phyloP scores from a whole-genome alignment of 129 eudicot genomes.

The sunflower (Helianthus annuus) region HanXRQr2.0-SUNRISE NC_035441.2:104369167-104369666 shows the following conservation, averaged over 20 bases:
- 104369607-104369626: too few relatives aligned
- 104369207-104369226: conserved; percentile 68
- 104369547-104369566: too few relatives aligned
- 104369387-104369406: conserved; percentile 54
- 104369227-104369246: conserved; percentile 54
- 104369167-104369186: conserved; percentile 61
- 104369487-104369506: too few relatives aligned
- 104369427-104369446: conserved; percentile 41
- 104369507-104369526: too few relatives aligned
- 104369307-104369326: conserved; percentile 87
- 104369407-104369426: conserved; percentile 18
- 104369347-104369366: conserved; percentile 57
- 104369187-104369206: conserved; percentile 41
- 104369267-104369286: conserved; percentile 76
- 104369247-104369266: conserved; percentile 65
- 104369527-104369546: too few relatives aligned
- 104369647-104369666: too few relatives aligned
- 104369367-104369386: conserved; percentile 57
- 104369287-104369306: conserved; percentile 95
- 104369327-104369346: conserved; percentile 52
- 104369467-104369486: conserved; percentile 45
- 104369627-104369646: too few relatives aligned
- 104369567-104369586: too few relatives aligned
- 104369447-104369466: conserved; percentile 37
- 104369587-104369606: too few relatives aligned